These are phyloP conservation scores for Roridomyces roridus DNA, from an alignment of 768 basidiomycete species.

Conservation along the genomic window DNA sequence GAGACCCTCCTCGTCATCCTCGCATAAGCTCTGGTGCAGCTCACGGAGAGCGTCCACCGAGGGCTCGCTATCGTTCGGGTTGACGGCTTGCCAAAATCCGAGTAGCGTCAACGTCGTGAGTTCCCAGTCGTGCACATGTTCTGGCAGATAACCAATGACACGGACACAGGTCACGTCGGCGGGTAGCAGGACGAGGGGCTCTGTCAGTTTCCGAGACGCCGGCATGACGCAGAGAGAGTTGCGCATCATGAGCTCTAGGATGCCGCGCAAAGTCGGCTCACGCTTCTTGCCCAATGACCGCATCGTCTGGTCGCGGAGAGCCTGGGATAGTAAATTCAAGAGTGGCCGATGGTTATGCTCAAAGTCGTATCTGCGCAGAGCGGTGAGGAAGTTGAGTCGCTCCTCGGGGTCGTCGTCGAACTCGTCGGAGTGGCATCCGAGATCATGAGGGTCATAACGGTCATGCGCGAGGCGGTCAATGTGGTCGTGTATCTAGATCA, in stretches of 20 bases:
- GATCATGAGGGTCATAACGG: neutral
- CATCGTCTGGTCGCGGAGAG: neutral
- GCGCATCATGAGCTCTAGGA: slow-evolving; percentile 16
- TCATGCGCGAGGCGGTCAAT: neutral
- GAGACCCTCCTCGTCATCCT: slow-evolving; percentile 7
- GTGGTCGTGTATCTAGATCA: slow-evolving; percentile 3
- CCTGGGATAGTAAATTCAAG: neutral
- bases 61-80: slow-evolving; percentile 10
- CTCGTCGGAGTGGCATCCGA: too few relatives aligned
- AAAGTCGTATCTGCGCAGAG: neutral
- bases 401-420: neutral
- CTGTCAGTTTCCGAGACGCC: neutral
- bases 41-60: neutral
- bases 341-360: neutral
- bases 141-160: neutral
- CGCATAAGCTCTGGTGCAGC: slow-evolving; percentile 7
- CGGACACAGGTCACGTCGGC: neutral
- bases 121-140: neutral
- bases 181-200: neutral
- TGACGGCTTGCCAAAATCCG: slow-evolving; percentile 7
- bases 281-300: neutral
- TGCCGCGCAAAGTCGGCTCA: slow-evolving; percentile 6
- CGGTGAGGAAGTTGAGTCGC: neutral
- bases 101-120: slow-evolving; percentile 4
- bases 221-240: neutral